Base-by-base conservation (phyloP, 306 rosid genomes). In the Pachyrhizus erosus region DNA sequence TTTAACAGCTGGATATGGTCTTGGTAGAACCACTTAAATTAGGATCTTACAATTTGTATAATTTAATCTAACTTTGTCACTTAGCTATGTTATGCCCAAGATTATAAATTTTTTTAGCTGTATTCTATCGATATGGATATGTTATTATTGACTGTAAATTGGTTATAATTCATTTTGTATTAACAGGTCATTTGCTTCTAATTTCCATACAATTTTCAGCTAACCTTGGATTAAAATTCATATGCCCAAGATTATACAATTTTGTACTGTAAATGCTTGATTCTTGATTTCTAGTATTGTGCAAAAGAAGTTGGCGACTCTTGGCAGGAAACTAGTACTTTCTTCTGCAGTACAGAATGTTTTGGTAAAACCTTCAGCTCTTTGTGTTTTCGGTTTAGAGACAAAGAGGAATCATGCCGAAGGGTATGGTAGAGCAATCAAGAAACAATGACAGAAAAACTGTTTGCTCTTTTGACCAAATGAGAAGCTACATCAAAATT, bases 401-500 rank as follows among this genome's bases (percentile, higher is more conserved):
- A 52, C 68, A n/a, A 8, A 60, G 73, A 82, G 24, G 18, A 42
- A 69, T 52, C 39, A 42, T 76, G 69, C 64, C 17, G 54, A 55
- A 24, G 51, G 54, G 48, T 45, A 64, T 11, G 24, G 23, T 26
- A 52, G 75, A 78, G 33, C 72, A 78, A 55, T 9, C 45, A 78
- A 72, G 49, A 80, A 46, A 9, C 39, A 26, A 5, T 27, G 78
- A 68, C 20, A 66, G 21, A 34, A 29, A 54, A 5, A 62, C 5
- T 10, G 6, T n/a, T n/a, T 15, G 15, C n/a, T 48, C 21, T 71
- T 23, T 74, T 43, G 49, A 55, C 39, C 49, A 55, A 67, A 39
- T 79, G 31, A 80, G 74, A 24, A 70, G 27, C 69, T 75, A 70
- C 82, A 80, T 68, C 52, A 34, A 75, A 57, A 58, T 57, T 48